Percentiles rank a stretch among this genome's conserved stretches.
Conservation (phyloP, 129 eudicot genomes). For the Daucus carota region DH1_v3.0 NC_030388.2:32669001-32669500, state of each 20-base stretch:
- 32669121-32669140: neutral
- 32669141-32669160: neutral
- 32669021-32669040: slow-evolving; percentile 70
- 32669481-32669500: no score
- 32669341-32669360: no score
- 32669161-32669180: neutral
- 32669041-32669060: slow-evolving; percentile 74
- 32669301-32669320: no score
- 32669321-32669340: no score
- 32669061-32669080: slow-evolving; percentile 92
- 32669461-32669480: no score
- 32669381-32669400: no score
- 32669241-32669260: neutral
- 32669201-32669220: neutral
- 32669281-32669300: neutral
- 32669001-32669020: slow-evolving; percentile 81
- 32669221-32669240: neutral
- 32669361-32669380: no score
- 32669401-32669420: no score
- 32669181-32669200: neutral
- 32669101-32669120: slow-evolving; percentile 49
- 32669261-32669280: neutral
- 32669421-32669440: no score
- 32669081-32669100: slow-evolving; percentile 78
- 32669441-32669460: no score